phyloP scores from a whole-genome alignment of 2,329 filamentous ascomycete species.

The Arthroderma uncinatum region DNA sequence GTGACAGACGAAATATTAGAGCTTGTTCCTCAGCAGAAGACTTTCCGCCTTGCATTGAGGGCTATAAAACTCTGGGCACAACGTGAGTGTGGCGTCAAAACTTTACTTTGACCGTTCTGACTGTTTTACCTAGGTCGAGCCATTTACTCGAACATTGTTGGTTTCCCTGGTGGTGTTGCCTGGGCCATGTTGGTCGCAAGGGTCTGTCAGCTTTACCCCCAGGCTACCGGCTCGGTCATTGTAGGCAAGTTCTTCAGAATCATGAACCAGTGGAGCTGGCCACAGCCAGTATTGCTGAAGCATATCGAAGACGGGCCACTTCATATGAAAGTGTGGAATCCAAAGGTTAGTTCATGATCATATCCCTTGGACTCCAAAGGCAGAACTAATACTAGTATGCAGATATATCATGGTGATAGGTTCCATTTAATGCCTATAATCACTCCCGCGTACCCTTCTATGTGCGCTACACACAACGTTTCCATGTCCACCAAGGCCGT shows the following conservation, averaged over 20 bases:
- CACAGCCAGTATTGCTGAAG: conserved; percentile 83
- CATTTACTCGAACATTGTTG: conserved; percentile 92
- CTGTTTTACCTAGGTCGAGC: conserved; percentile 48
- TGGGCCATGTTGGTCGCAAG: conserved; percentile 97
- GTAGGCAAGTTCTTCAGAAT: conserved; percentile 91
- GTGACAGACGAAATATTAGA: conserved; percentile 87
- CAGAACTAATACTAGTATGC: not conserved
- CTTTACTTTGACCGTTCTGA: not conserved
- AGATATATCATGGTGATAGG: conserved; percentile 68
- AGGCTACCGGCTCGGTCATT: conserved; percentile 76
- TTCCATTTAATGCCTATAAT: conserved; percentile 96
- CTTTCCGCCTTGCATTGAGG: conserved; percentile 77
- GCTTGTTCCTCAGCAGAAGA: conserved; percentile 77
- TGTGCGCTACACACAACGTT: conserved; percentile 95
- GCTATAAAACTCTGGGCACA: conserved; percentile 97
- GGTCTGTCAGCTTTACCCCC: conserved; percentile 91
- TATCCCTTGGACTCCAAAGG: not conserved
- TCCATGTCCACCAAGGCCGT: conserved; percentile 74
- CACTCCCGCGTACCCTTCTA: conserved; percentile 91
- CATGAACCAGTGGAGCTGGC: conserved; percentile 87
- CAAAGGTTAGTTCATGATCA: conserved; percentile 48
- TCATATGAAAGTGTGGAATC: conserved; percentile 86
- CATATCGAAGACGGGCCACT: conserved; percentile 71
- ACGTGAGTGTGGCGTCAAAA: conserved; percentile 31
- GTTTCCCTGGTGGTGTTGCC: conserved; percentile 90